These are phyloP conservation scores for Penicillium waksmanii DNA, from an alignment of 495 filamentous ascomycete genomes.

Conservation along the genomic window DNA sequence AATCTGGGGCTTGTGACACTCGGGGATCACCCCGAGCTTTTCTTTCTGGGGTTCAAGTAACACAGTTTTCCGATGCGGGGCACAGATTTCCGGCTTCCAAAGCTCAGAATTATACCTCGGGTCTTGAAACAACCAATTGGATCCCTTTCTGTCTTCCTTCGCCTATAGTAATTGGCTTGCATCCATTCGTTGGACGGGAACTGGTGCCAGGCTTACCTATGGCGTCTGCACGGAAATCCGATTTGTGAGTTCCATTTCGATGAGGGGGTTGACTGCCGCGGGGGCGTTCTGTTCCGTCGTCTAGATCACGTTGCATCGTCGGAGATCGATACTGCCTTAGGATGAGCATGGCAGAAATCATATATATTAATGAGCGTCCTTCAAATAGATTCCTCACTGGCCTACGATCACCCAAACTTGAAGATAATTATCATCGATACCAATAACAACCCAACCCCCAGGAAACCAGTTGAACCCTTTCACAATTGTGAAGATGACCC, in stretches of 20 bases:
- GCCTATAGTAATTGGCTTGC: neutral
- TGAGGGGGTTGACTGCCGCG: neutral
- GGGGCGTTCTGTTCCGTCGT: neutral
- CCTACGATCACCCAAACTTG: neutral
- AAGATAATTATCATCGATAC: neutral
- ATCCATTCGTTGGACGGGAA: neutral
- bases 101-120: neutral
- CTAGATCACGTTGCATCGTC: neutral
- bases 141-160: neutral
- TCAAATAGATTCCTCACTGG: neutral
- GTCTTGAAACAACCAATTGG: neutral
- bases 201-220: neutral
- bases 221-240: neutral
- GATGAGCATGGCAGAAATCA: neutral
- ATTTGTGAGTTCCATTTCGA: neutral
- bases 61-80: neutral
- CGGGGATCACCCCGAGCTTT: neutral
- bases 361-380: neutral
- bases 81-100: neutral
- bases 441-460: neutral
- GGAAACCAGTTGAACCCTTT: neutral
- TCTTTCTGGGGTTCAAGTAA: neutral
- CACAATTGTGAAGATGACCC: neutral
- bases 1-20: neutral
- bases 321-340: neutral